These are phyloP conservation scores for Solanum dulcamara DNA, from an alignment of 257 asterid species.

Conservation along the genomic window DNA sequence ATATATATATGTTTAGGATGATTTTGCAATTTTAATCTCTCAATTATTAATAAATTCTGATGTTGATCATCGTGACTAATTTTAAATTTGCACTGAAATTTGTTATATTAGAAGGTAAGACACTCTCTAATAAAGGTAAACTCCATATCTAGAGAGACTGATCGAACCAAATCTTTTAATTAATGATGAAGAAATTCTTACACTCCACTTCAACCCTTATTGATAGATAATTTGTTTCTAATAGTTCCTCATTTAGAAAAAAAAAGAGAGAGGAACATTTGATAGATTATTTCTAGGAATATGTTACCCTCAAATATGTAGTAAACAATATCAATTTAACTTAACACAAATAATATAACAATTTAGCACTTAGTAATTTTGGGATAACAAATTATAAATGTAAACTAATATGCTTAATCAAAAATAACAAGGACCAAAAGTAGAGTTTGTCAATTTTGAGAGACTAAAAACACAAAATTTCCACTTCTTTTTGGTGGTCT, in stretches of 20 bases:
- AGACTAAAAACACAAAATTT: not conserved
- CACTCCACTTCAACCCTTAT: too few relatives aligned
- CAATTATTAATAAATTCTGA: not conserved
- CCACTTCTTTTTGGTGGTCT: not conserved
- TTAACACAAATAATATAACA: too few relatives aligned
- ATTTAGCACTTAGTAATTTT: too few relatives aligned
- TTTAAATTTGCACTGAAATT: not conserved
- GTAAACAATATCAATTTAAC: too few relatives aligned
- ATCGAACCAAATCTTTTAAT: rapidly evolving
- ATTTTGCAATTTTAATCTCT: not conserved
- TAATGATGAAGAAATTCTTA: rapidly evolving
- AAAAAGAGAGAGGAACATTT: too few relatives aligned
- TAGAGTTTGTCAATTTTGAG: not conserved
- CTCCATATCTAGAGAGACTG: rapidly evolving
- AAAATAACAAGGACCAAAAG: not conserved
- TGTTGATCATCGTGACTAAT: not conserved
- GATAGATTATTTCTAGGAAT: too few relatives aligned
- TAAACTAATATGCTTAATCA: not conserved
- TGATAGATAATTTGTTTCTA: not conserved
- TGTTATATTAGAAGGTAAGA: not conserved
- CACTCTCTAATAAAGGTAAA: rapidly evolving
- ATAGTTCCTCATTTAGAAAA: too few relatives aligned
- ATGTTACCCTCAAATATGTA: too few relatives aligned
- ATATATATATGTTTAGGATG: not conserved
- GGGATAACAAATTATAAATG: not conserved